Conservation (phyloP, 768 basidiomycete genomes). For the Tulasnella sp. region DNA sequence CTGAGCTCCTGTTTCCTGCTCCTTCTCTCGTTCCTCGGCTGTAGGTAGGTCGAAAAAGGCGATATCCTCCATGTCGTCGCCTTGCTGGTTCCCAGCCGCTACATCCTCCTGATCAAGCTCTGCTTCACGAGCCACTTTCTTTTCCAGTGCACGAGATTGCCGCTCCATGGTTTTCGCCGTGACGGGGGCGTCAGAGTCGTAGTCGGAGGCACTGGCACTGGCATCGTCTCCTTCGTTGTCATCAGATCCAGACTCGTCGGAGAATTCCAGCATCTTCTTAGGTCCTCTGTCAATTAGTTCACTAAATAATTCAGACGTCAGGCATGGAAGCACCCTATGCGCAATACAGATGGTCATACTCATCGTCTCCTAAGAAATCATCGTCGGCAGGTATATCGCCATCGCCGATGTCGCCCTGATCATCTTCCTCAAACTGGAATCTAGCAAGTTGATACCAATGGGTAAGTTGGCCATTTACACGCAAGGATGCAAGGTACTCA, state of each 20-base stretch:
- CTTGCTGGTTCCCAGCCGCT: conserved; percentile 34
- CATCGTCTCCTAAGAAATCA: conserved; percentile 38
- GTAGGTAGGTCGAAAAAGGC: conserved; percentile 57
- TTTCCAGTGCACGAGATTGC: conserved; percentile 66
- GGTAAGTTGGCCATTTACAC: conserved; percentile 3
- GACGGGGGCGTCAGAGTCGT: conserved; percentile 35
- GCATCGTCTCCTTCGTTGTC: conserved; percentile 24
- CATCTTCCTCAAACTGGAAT: conserved; percentile 37
- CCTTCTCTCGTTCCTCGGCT: conserved; percentile 55
- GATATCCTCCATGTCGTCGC: conserved; percentile 28
- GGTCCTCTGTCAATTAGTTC: conserved; percentile 16
- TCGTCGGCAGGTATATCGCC: conserved; percentile 26
- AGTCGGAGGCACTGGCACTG: conserved; percentile 35
- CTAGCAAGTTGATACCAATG: conserved; percentile 23
- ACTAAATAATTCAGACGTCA: background rate
- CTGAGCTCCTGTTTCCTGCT: conserved; percentile 53
- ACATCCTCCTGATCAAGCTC: conserved; percentile 36
- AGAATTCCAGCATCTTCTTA: conserved; percentile 25
- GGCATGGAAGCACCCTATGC: background rate
- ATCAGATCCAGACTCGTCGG: conserved; percentile 42
- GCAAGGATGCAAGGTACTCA: conserved; percentile 21
- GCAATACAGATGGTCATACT: conserved; percentile 19
- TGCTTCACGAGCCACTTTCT: conserved; percentile 50
- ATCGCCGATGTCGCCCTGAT: conserved; percentile 29
- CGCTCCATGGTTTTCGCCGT: conserved; percentile 76